A percentile compares a stretch with the other conserved stretches of the same genome.
phyloP scores from a whole-genome alignment of 306 rosid genomes.

The Neltuma alba region DNA sequence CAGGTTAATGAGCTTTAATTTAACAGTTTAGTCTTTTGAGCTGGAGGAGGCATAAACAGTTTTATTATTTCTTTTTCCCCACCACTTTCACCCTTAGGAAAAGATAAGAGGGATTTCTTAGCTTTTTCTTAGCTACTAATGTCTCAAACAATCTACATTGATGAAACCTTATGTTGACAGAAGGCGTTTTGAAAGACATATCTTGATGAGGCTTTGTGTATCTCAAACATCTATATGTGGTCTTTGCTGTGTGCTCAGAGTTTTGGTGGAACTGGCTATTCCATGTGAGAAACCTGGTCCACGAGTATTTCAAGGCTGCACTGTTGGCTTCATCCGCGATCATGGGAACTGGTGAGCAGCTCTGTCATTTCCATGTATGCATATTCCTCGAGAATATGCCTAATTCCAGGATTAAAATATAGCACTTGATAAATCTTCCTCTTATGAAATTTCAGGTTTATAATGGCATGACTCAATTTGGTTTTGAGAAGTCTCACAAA shows the following conservation, averaged over 20 bases:
- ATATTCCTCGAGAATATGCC: constrained; percentile 13
- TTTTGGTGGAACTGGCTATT: constrained; percentile 74
- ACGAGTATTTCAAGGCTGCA: constrained; percentile 80
- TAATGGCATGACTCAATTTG: constrained; percentile 87
- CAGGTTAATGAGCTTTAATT: no score
- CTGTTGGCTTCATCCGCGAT: constrained; percentile 94
- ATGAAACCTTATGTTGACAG: constrained; percentile 1
- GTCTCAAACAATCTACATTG: constrained; percentile 1
- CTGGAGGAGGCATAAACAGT: background rate
- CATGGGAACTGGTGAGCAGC: constrained; percentile 93
- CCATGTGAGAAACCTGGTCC: constrained; percentile 81
- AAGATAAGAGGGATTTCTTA: background rate
- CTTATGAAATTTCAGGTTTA: constrained; percentile 69
- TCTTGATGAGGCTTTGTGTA: constrained; percentile 9
- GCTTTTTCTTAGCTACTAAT: background rate
- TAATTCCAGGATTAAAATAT: constrained; percentile 17
- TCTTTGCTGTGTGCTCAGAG: constrained; percentile 61
- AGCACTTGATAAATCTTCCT: constrained; percentile 15
- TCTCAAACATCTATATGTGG: constrained; percentile 29
- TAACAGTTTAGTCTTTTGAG: background rate
- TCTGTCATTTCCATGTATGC: constrained; percentile 28
- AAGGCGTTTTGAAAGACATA: background rate
- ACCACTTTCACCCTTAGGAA: background rate
- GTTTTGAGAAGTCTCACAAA: constrained; percentile 65
- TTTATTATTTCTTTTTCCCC: background rate